Evolutionary conservation across 768 basidiomycete genomes (phyloP).

Genomic region (Naematelia aurantialba): DNA sequence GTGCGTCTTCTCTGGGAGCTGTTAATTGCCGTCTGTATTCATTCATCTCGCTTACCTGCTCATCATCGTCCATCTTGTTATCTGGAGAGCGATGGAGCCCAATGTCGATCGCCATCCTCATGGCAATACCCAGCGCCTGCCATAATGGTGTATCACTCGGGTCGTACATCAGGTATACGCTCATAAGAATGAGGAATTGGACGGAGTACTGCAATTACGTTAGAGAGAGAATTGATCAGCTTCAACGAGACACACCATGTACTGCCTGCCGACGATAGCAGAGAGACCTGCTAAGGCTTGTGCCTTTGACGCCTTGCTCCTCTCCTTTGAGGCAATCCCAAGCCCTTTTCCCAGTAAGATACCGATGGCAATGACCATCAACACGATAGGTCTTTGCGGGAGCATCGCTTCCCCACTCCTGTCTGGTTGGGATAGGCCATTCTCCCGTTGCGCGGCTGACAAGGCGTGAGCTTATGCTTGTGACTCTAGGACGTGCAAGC

Average conservation of each 20-base stretch:
- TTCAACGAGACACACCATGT: constrained; percentile 22
- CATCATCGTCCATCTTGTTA: neutral
- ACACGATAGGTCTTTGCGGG: constrained; percentile 29
- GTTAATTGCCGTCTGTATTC: too few species aligned
- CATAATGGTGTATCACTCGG: constrained; percentile 25
- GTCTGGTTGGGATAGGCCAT: neutral
- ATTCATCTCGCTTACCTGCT: neutral
- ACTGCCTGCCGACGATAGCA: constrained; percentile 16
- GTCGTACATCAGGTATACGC: constrained; percentile 28
- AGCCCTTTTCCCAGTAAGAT: constrained; percentile 19
- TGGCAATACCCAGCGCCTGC: constrained; percentile 33
- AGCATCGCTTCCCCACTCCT: constrained; percentile 2
- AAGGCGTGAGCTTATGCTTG: too few species aligned
- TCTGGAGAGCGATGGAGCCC: constrained; percentile 26
- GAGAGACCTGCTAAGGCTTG: constrained; percentile 17
- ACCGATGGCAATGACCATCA: constrained; percentile 36
- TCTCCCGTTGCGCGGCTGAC: neutral
- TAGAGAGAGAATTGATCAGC: neutral
- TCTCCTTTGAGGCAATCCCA: constrained; percentile 19
- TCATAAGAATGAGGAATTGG: constrained; percentile 26
- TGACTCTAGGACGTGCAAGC: too few species aligned
- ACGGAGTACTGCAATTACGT: constrained; percentile 6
- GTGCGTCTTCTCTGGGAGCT: constrained; percentile 15
- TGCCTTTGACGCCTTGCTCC: constrained; percentile 10
- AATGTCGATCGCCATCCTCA: constrained; percentile 23